Evolutionary conservation across 352 stramenopile species (phyloP).

Genomic region (Aphanomyces stellatus): DNA sequence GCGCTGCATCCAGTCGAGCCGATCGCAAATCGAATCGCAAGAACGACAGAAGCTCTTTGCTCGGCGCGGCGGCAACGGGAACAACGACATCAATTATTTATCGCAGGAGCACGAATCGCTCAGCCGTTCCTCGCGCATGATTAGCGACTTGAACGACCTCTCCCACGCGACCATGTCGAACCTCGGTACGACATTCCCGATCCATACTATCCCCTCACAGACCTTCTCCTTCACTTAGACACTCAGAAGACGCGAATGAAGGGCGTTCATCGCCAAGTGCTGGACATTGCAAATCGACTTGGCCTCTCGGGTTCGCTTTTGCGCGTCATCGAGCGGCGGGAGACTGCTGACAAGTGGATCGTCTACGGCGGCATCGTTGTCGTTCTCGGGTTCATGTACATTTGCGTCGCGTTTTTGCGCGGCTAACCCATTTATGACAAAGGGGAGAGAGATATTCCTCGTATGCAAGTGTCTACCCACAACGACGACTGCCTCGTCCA

Average conservation of each 20-base stretch:
- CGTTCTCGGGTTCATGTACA: slow-evolving; percentile 72
- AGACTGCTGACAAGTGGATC: slow-evolving; percentile 81
- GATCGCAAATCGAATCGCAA: slow-evolving; percentile 51
- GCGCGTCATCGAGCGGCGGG: slow-evolving; percentile 70
- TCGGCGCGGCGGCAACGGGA: slow-evolving; percentile 18
- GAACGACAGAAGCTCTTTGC: slow-evolving; percentile 71
- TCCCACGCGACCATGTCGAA: slow-evolving; percentile 66
- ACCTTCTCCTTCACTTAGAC: too few relatives aligned
- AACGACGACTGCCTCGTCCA: too few relatives aligned
- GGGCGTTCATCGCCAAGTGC: slow-evolving; percentile 63
- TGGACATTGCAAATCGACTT: slow-evolving; percentile 78
- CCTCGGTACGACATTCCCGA: slow-evolving; percentile 34
- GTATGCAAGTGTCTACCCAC: too few relatives aligned
- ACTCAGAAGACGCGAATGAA: slow-evolving; percentile 21
- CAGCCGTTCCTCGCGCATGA: slow-evolving; percentile 68
- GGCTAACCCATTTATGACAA: not conserved
- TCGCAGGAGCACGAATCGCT: slow-evolving; percentile 71
- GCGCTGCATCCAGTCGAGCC: slow-evolving; percentile 61
- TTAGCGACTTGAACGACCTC: slow-evolving; percentile 64
- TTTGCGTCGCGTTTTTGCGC: slow-evolving; percentile 49
- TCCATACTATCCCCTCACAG: slow-evolving; percentile 39
- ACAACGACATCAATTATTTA: slow-evolving; percentile 11
- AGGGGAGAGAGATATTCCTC: too few relatives aligned
- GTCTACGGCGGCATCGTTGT: slow-evolving; percentile 73
- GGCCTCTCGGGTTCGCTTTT: slow-evolving; percentile 74